phyloP scores from a whole-genome alignment of 2,329 filamentous ascomycete species.

The Xenosphaeropsis pyriputrescens region DNA sequence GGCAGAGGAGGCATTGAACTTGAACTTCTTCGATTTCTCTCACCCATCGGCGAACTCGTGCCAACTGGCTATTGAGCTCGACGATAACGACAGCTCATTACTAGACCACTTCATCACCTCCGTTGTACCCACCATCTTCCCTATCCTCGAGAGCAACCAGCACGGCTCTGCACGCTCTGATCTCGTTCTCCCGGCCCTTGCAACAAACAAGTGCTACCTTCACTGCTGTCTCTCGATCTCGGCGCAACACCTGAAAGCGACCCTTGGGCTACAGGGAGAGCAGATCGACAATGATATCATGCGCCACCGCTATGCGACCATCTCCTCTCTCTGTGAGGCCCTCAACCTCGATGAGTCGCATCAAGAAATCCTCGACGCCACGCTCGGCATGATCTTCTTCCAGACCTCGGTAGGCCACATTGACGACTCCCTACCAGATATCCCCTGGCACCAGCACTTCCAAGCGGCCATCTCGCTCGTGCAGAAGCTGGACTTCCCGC shows the following conservation, averaged over 20 bases:
- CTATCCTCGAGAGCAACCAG: conserved; percentile 80
- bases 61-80: conserved; percentile 65
- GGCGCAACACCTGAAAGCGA: conserved; percentile 81
- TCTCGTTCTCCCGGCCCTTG: conserved; percentile 73
- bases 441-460: conserved; percentile 96
- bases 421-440: conserved; percentile 75
- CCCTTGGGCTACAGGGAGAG: conserved; percentile 48
- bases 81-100: conserved; percentile 74
- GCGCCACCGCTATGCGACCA: conserved; percentile 78
- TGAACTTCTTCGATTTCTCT: conserved; percentile 73
- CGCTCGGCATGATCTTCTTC: conserved; percentile 91
- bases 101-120: conserved; percentile 84
- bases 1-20: conserved; percentile 49
- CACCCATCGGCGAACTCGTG: conserved; percentile 45
- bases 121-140: conserved; percentile 81
- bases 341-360: conserved; percentile 71
- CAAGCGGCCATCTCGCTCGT: conserved; percentile 78
- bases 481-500: conserved; percentile 67
- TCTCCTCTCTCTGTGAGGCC: conserved; percentile 72
- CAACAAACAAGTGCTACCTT: conserved; percentile 83
- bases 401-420: conserved; percentile 81
- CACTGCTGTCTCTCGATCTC: conserved; percentile 93
- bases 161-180: conserved; percentile 69
- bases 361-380: conserved; percentile 79
- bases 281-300: conserved; percentile 84